Conservation (phyloP, 805 yeast species). For the Isabelozyma heimii region DNA sequence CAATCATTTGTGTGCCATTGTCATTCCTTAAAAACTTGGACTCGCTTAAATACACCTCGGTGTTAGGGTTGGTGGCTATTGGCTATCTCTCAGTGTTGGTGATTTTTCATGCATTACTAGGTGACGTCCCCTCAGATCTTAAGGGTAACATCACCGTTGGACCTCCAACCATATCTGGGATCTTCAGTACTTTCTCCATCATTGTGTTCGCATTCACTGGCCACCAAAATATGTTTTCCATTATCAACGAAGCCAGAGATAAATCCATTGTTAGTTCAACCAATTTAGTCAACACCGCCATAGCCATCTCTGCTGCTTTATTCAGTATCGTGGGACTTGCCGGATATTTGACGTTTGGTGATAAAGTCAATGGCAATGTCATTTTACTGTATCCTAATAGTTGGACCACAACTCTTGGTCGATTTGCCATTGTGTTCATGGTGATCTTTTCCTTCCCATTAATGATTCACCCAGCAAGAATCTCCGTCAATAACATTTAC, state of each 20-base stretch:
- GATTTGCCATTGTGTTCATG: slow-evolving; percentile 74
- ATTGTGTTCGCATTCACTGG: slow-evolving; percentile 94
- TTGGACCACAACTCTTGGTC: slow-evolving; percentile 69
- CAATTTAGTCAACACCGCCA: slow-evolving; percentile 47
- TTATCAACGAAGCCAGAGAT: slow-evolving; percentile 74
- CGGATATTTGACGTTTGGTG: slow-evolving; percentile 88
- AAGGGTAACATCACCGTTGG: slow-evolving; percentile 28
- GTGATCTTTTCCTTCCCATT: slow-evolving; percentile 85
- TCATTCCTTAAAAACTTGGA: slow-evolving; percentile 75
- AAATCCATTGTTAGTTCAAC: slow-evolving; percentile 42
- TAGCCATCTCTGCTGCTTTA: slow-evolving; percentile 56
- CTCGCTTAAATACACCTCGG: slow-evolving; percentile 80
- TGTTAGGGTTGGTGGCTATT: slow-evolving; percentile 79
- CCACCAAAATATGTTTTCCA: slow-evolving; percentile 91
- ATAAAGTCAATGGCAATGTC: slow-evolving; percentile 72
- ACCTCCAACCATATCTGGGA: slow-evolving; percentile 44
- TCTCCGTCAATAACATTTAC: slow-evolving; percentile 71
- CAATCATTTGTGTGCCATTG: slow-evolving; percentile 50
- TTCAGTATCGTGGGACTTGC: slow-evolving; percentile 73
- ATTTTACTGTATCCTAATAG: slow-evolving; percentile 72
- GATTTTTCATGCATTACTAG: slow-evolving; percentile 60
- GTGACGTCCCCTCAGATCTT: slow-evolving; percentile 45
- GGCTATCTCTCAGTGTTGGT: slow-evolving; percentile 74
- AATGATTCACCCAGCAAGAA: slow-evolving; percentile 88
- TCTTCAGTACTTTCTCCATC: slow-evolving; percentile 76